Evolutionary conservation across 768 basidiomycete species (phyloP), one percentile per base, ranked within the genome.

Genomic region (Pleurotus tuber-regium): DNA sequence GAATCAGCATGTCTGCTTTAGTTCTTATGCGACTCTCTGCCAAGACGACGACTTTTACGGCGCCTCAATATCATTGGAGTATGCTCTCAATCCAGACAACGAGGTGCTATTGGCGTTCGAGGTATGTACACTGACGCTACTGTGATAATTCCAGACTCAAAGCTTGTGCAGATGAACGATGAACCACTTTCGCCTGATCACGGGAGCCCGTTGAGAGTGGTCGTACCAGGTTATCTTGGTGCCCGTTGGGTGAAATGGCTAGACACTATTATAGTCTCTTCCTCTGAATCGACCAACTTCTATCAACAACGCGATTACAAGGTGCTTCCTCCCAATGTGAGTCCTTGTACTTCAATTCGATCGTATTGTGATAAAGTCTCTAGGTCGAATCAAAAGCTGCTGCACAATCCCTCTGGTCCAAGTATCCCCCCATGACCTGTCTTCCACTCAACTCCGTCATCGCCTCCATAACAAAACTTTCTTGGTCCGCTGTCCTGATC

Each of bases 211-310:
- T 57, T 89, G 21, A 80, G 86, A n/a, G 65, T 84, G 6, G 77
- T 87, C 33, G 82, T 82, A 1, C 87, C 87, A 0, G 86, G 87
- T 2, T 78, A 75, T 57, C 70, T 80, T 12, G 86, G 86, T 4
- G 86, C 83, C 25, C 78, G 86, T 9, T 86, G 85, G 83, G 84
- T 87, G 6, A 87, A 89, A 70, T 89, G 87, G 86, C 70, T 86
- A 0, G 82, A 86, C 58, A 78, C 70, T 0, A 80, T 87, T 58
- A 66, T 72, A 23, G 59, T 87, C 51, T 78, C 82, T 4, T 19
- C 63, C 0, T 61, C 65, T 5, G 85, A 88, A 65, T 85, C 84
- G 1, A 73, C 77, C 25, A 86, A 84, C 60, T 86, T 80, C 63
- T 88, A 86, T 60, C 85, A 87, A 56, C 84, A 86, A 62, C 74